These are phyloP conservation scores for Trypanosoma cruzi DNA, from an alignment of 208 protist genomes.

Conservation along the genomic window DNA sequence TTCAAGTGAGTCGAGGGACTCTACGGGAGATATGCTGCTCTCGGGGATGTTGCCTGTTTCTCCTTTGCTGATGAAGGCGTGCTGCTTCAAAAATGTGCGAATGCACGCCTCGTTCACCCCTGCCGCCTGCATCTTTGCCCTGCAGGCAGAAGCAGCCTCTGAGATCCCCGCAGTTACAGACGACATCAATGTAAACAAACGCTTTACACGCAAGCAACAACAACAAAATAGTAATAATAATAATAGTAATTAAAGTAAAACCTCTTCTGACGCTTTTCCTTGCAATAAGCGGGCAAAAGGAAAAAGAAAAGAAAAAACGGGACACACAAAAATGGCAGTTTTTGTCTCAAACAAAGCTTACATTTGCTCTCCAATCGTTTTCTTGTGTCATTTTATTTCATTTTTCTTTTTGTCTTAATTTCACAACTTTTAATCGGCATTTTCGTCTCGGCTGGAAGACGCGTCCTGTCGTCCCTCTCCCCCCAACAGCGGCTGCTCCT, in stretches of 20 bases:
- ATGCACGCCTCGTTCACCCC: slow-evolving; percentile 66
- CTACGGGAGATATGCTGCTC: slow-evolving; percentile 45
- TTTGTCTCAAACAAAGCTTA: neutral
- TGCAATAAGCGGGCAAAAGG: neutral
- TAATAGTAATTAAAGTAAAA: neutral
- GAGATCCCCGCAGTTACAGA: slow-evolving; percentile 24
- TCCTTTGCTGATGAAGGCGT: slow-evolving; percentile 49
- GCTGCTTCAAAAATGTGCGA: slow-evolving; percentile 60
- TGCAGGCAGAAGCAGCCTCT: slow-evolving; percentile 55
- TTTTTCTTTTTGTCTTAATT: neutral
- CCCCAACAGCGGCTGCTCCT: too few species aligned
- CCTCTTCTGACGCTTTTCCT: neutral
- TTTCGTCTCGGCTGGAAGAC: neutral
- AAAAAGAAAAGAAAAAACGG: slow-evolving; percentile 25
- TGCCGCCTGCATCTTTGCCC: slow-evolving; percentile 66
- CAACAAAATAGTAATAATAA: slow-evolving; percentile 14
- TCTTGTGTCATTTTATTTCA: too few species aligned
- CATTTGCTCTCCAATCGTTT: too few species aligned
- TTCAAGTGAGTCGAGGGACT: slow-evolving; percentile 43
- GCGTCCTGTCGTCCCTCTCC: neutral
- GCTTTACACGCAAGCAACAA: slow-evolving; percentile 15
- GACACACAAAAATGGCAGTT: neutral
- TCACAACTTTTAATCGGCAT: neutral
- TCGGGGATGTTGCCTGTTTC: slow-evolving; percentile 59
- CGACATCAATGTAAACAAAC: neutral